These are phyloP conservation scores for Cystofilobasidium capitatum DNA, from an alignment of 768 basidiomycete genomes.

Conservation along the genomic window DNA sequence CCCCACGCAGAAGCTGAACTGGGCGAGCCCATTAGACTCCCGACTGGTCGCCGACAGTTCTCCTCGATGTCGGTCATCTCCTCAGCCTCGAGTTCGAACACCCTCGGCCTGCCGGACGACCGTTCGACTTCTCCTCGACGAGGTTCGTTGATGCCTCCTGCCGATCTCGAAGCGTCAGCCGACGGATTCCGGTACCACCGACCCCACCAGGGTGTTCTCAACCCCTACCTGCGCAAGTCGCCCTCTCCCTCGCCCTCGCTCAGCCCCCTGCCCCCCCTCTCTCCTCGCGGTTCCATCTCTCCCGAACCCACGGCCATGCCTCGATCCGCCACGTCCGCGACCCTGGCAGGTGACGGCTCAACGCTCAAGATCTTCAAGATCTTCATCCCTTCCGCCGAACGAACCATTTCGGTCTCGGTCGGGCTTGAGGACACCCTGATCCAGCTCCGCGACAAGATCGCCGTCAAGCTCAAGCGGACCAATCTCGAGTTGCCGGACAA, in stretches of 20 bases:
- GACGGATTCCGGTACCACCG: background rate
- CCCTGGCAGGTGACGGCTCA: background rate
- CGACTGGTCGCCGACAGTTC: slow-evolving; percentile 1
- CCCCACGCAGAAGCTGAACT: background rate
- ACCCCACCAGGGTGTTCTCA: background rate
- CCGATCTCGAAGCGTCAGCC: background rate
- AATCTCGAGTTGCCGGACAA: slow-evolving; percentile 1
- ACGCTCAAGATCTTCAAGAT: background rate
- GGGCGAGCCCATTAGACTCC: background rate
- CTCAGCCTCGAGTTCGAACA: background rate
- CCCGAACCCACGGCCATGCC: background rate
- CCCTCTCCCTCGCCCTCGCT: background rate
- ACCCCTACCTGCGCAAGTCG: slow-evolving; percentile 2
- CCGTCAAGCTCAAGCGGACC: background rate
- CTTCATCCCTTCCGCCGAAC: slow-evolving; percentile 1
- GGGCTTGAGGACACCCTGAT: background rate
- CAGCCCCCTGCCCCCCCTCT: background rate
- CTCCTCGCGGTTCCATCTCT: background rate
- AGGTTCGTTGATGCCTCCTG: background rate
- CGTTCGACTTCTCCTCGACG: background rate
- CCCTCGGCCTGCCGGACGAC: background rate
- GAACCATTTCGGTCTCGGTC: background rate
- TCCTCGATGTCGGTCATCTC: background rate
- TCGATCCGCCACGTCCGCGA: background rate
- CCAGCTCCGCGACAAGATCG: background rate